These are phyloP conservation scores for Athelia sp. DNA, from an alignment of 1,284 basidiomycete species.

Conservation along the genomic window DNA sequence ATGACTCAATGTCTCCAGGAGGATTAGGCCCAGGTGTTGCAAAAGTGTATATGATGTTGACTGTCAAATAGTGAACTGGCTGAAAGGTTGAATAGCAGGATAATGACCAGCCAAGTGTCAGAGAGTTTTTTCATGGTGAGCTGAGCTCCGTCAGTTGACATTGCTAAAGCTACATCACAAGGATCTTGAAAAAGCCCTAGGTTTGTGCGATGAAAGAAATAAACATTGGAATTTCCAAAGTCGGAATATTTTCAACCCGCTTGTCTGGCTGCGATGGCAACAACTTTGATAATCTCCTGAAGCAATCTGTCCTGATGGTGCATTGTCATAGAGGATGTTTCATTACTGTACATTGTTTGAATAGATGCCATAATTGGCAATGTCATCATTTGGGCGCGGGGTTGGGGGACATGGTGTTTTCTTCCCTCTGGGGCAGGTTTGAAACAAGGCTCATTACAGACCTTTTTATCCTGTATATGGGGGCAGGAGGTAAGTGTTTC, in stretches of 20 bases:
- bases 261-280: background rate
- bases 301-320: background rate
- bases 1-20: background rate
- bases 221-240: background rate
- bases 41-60: background rate
- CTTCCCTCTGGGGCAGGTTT: background rate
- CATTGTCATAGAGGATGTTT: background rate
- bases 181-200: background rate
- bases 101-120: background rate
- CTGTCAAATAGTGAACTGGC: background rate
- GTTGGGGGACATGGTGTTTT: background rate
- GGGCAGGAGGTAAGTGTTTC: background rate
- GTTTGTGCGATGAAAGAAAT: background rate
- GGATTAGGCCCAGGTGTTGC: background rate
- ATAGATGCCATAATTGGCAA: background rate
- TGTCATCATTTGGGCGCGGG: background rate
- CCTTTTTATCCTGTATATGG: background rate
- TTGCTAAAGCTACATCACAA: background rate
- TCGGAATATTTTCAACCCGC: background rate
- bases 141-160: conserved; percentile 6
- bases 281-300: background rate
- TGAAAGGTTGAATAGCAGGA: conserved; percentile 1
- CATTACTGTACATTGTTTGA: background rate
- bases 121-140: conserved; percentile 5
- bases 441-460: background rate